Conservation (phyloP, 108 stramenopile genomes). For the Parietichytrium sp. region DNA sequence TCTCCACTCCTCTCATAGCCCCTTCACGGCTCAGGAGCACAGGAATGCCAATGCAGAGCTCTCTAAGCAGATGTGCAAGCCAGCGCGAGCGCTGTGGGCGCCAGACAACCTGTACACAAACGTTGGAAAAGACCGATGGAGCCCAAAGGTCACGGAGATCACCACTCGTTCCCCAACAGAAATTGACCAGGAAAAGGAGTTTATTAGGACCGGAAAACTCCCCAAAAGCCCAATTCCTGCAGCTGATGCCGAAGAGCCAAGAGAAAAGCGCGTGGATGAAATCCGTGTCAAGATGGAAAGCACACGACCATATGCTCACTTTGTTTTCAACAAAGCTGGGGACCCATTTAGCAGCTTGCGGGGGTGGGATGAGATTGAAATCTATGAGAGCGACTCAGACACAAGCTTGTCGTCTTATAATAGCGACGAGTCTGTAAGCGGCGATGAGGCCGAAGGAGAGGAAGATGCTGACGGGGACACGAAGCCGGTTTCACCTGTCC, state of each 20-base stretch:
- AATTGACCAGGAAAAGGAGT: background rate
- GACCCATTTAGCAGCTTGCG: conserved; percentile 13
- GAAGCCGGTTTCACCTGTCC: too few relatives aligned
- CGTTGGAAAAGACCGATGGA: background rate
- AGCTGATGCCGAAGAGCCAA: background rate
- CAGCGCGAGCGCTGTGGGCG: background rate
- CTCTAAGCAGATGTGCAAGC: background rate
- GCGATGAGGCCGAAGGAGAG: background rate
- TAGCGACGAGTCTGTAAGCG: conserved; percentile 11
- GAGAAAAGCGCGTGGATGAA: conserved; percentile 1
- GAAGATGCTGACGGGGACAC: too few relatives aligned
- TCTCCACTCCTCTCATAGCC: background rate
- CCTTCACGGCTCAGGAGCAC: background rate
- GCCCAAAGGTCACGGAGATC: background rate
- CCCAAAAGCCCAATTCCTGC: background rate
- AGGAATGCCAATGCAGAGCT: background rate
- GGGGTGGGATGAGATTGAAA: background rate
- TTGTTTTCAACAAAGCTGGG: conserved; percentile 15
- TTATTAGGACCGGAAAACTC: background rate
- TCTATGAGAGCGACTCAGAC: background rate
- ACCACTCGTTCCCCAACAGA: background rate
- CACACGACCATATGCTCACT: conserved; percentile 5
- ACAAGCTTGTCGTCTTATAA: conserved; percentile 19
- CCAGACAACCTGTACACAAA: background rate
- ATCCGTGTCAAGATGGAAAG: conserved; percentile 35